Evolutionary conservation across 768 basidiomycete genomes (phyloP).

Genomic region (Leucogyrophana mollusca): DNA sequence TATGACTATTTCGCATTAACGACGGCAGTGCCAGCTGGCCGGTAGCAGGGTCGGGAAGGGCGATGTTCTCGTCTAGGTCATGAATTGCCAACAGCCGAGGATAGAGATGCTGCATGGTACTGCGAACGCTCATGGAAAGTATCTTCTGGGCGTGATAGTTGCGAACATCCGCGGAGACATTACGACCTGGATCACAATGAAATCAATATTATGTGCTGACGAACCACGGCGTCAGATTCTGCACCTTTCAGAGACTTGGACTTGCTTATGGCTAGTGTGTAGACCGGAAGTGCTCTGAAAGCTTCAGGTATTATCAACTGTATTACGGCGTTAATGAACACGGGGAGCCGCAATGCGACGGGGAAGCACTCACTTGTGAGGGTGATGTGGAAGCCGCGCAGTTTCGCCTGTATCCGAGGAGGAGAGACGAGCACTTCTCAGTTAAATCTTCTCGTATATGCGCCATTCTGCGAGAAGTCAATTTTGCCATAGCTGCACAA

Average conservation of each 20-base stretch:
- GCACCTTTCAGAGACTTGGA: conserved; percentile 91
- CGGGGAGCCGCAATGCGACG: neutral
- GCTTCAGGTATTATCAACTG: conserved; percentile 95
- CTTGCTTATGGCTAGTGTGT: conserved; percentile 79
- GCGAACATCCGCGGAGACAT: conserved; percentile 92
- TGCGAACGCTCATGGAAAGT: conserved; percentile 65
- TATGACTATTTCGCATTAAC: conserved; percentile 78
- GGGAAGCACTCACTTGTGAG: conserved; percentile 62
- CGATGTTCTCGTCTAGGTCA: conserved; percentile 69
- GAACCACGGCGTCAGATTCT: too few relatives aligned
- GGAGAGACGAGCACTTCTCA: conserved; percentile 75
- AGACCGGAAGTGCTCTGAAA: conserved; percentile 83
- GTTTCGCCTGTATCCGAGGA: conserved; percentile 84
- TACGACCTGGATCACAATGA: conserved; percentile 52
- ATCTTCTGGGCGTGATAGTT: conserved; percentile 82
- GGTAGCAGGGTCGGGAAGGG: conserved; percentile 59
- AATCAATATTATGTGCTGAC: neutral
- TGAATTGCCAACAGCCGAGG: conserved; percentile 88
- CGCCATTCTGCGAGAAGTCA: conserved; percentile 58
- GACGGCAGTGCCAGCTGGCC: conserved; percentile 68
- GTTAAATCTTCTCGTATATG: conserved; percentile 85
- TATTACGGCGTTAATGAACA: conserved; percentile 5
- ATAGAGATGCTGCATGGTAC: conserved; percentile 78
- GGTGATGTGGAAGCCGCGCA: conserved; percentile 78
- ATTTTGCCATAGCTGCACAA: conserved; percentile 64